These are phyloP conservation scores for Dacryopinax spathularia DNA, from an alignment of 768 basidiomycete genomes.

Conservation along the genomic window DNA sequence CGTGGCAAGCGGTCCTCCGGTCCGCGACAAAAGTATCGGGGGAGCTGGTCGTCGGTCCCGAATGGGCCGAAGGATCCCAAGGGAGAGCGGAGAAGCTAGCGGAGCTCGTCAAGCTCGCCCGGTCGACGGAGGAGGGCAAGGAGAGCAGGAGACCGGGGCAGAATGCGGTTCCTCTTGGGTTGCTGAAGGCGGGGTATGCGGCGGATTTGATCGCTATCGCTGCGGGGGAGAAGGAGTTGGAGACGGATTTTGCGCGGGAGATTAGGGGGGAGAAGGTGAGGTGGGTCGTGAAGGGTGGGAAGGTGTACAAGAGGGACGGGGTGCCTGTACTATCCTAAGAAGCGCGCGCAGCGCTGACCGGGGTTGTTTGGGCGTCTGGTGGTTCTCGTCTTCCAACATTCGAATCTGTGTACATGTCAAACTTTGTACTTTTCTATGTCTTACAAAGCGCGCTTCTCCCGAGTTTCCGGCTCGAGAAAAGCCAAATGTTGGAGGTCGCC, in stretches of 20 bases:
- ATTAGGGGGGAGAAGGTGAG: constrained; percentile 33
- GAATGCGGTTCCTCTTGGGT: constrained; percentile 43
- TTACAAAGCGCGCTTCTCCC: no score
- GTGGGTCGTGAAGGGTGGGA: constrained; percentile 49
- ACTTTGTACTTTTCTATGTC: no score
- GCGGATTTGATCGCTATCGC: constrained; percentile 37
- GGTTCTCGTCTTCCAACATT: no score
- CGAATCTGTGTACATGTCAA: no score
- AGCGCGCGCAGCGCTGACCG: no score
- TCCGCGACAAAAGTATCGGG: constrained; percentile 50
- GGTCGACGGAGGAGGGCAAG: no score
- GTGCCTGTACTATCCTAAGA: neutral
- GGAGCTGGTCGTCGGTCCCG: constrained; percentile 36
- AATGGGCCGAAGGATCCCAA: constrained; percentile 29
- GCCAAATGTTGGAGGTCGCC: no score
- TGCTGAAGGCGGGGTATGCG: constrained; percentile 39
- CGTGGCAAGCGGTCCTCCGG: constrained; percentile 38
- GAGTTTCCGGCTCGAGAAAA: no score
- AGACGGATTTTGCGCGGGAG: constrained; percentile 31
- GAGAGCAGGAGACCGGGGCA: constrained; percentile 27
- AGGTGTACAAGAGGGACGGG: constrained; percentile 32
- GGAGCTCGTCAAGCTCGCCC: constrained; percentile 15
- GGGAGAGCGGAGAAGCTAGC: constrained; percentile 19
- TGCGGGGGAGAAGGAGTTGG: constrained; percentile 26
- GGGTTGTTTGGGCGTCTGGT: no score